Percentiles rank a stretch among this genome's conserved stretches.
These are phyloP conservation scores for Saccharum spontaneum DNA, from an alignment of 176 grass and related monocot species.

Conservation along the genomic window DNA sequence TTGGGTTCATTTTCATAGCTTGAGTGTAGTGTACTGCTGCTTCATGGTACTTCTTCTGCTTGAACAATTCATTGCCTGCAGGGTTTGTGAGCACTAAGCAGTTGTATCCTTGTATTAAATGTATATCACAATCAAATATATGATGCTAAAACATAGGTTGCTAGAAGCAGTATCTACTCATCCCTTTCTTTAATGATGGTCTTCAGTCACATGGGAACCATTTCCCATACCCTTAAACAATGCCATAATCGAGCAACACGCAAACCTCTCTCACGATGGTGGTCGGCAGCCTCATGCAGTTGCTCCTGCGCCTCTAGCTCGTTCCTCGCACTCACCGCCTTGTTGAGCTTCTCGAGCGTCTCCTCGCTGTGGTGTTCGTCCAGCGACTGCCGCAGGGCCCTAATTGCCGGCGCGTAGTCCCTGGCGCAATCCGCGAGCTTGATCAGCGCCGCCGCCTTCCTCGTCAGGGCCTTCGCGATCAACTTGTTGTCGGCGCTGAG, in stretches of 20 bases:
- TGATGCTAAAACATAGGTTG: constrained; percentile 1
- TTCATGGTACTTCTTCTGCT: constrained; percentile 54
- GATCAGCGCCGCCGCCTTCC: constrained; percentile 47
- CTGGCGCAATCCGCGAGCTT: constrained; percentile 39
- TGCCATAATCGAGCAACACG: neutral
- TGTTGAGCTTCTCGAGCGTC: constrained; percentile 40
- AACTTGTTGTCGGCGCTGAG: constrained; percentile 42
- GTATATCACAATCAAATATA: neutral
- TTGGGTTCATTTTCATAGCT: constrained; percentile 49
- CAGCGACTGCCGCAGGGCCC: constrained; percentile 43
- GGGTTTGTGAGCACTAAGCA: neutral
- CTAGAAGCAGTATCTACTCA: neutral
- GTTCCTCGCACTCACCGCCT: constrained; percentile 38
- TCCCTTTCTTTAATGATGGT: neutral
- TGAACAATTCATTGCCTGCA: constrained; percentile 28
- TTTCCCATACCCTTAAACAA: neutral
- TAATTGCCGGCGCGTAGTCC: constrained; percentile 44
- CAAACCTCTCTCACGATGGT: constrained; percentile 54
- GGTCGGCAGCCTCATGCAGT: constrained; percentile 48
- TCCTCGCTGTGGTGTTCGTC: constrained; percentile 46
- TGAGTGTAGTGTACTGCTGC: constrained; percentile 53
- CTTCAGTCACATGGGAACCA: neutral
- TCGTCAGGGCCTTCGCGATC: constrained; percentile 39
- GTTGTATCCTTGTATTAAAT: neutral
- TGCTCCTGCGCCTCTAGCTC: constrained; percentile 42